Evolutionary conservation across 176 grass and related monocot species (phyloP), one percentile per base, ranked within the genome.

Genomic region (Oryza longistaminata): DNA sequence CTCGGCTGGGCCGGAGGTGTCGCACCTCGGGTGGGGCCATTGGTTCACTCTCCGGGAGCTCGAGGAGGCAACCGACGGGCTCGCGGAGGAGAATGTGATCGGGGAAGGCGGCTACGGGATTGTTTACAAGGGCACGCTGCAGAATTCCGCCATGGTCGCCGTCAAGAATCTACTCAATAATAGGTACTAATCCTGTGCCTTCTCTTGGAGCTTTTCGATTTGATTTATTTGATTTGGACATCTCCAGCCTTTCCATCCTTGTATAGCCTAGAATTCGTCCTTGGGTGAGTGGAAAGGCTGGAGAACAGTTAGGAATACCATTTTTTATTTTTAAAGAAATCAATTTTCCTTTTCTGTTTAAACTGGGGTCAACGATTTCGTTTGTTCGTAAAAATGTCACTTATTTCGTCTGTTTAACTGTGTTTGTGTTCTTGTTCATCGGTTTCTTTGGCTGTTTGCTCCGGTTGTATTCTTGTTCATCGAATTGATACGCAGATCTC

Each of bases 111-210:
- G 96, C 19, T 98, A 95, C 42, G 93, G 96, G 43, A 98, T 98
- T 82, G 96, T 98, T 5, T 98, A 98, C 85, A 82, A 81, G 48
- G 96, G 96, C 31, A 85, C 83, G 48, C 65, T 98, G 69, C 76
- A 73, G 6, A 76, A 95, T 90, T 86, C 92, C 71, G 83, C 89
- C 81, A 71, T 78, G 68, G 83, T 98, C 34, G 96, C 96, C 48
- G 87, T 98, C 80, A 98, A 98, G 86, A 95, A 94, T 85, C 92
- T 95, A 68, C 89, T 95, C 73, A 98, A 98, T 46, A 95, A 95
- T 70, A 93, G 96, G 96, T 95, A 40, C 7, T 40, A 85, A 76
- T 50, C 48, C 21, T 15, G 29, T 15, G 24, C 7, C 43, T 42
- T 64, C 50, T 34, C 26, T 22, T 68, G 13, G 58, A 11, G 58